A percentile compares a stretch with the other conserved stretches of the same genome.
These are phyloP conservation scores for Talaromyces wortmannii DNA, from an alignment of 495 filamentous ascomycete species.

Conservation along the genomic window DNA sequence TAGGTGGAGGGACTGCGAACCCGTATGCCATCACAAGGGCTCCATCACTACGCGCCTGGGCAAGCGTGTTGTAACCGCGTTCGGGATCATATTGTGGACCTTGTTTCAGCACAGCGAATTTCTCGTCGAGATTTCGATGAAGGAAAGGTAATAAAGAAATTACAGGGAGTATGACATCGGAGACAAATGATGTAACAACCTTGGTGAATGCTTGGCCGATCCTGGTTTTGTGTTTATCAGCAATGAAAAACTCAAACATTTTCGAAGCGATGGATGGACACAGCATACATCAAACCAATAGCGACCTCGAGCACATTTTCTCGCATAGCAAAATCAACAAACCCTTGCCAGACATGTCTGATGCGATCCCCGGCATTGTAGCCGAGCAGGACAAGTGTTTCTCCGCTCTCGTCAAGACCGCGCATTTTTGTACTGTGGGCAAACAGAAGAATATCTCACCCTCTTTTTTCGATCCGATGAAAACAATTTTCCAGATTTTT, in stretches of 20 bases:
- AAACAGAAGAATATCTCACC: too few relatives aligned
- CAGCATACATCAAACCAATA: slow-evolving; percentile 61
- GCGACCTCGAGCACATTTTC: slow-evolving; percentile 74
- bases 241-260: neutral
- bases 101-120: slow-evolving; percentile 58
- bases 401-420: slow-evolving; percentile 22
- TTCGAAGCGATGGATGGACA: neutral
- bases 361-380: slow-evolving; percentile 25
- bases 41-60: slow-evolving; percentile 62
- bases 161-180: slow-evolving; percentile 62
- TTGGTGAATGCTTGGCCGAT: slow-evolving; percentile 67
- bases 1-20: slow-evolving; percentile 23
- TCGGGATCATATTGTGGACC: slow-evolving; percentile 42
- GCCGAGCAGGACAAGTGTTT: slow-evolving; percentile 15
- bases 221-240: slow-evolving; percentile 23
- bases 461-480: too few relatives aligned
- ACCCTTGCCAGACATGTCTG: slow-evolving; percentile 48
- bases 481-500: too few relatives aligned
- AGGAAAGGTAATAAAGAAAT: slow-evolving; percentile 63
- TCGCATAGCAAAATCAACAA: slow-evolving; percentile 63
- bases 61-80: slow-evolving; percentile 60
- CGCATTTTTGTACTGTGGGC: slow-evolving; percentile 12
- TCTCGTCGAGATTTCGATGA: slow-evolving; percentile 66
- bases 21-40: slow-evolving; percentile 68
- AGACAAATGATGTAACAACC: slow-evolving; percentile 66